phyloP scores from a whole-genome alignment of 768 basidiomycete species.

The Epithele typhae region DNA sequence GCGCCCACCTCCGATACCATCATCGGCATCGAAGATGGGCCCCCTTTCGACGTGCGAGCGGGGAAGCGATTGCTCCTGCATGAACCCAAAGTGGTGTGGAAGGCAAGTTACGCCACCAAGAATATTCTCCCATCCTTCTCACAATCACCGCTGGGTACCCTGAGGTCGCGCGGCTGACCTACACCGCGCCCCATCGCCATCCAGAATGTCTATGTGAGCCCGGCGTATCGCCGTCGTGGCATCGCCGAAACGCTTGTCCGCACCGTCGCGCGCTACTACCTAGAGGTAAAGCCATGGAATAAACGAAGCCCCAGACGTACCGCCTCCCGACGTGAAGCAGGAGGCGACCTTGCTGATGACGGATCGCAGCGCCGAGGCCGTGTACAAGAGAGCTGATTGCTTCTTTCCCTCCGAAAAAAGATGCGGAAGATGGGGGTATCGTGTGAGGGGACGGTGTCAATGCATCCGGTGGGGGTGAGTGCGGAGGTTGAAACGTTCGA shows the following conservation, averaged over 20 bases:
- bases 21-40: too few relatives aligned
- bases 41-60: too few relatives aligned
- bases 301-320: not conserved
- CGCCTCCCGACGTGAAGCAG: slow-evolving; percentile 6
- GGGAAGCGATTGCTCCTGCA: too few relatives aligned
- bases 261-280: slow-evolving; percentile 14
- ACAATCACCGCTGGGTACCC: not conserved
- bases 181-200: slow-evolving; percentile 9
- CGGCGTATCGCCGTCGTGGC: not conserved
- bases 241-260: slow-evolving; percentile 17
- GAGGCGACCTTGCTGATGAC: slow-evolving; percentile 8
- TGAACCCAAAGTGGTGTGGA: too few relatives aligned
- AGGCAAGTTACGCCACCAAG: too few relatives aligned
- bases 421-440: too few relatives aligned
- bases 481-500: too few relatives aligned
- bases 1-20: too few relatives aligned
- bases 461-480: too few relatives aligned
- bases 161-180: slow-evolving; percentile 1
- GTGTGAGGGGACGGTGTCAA: too few relatives aligned
- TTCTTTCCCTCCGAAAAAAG: slow-evolving; percentile 4
- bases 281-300: slow-evolving; percentile 12
- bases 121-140: not conserved
- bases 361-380: not conserved
- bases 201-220: too few relatives aligned
- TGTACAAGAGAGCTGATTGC: slow-evolving; percentile 4